These are phyloP conservation scores for Tulasnella calospora DNA, from an alignment of 768 basidiomycete species.

Conservation along the genomic window DNA sequence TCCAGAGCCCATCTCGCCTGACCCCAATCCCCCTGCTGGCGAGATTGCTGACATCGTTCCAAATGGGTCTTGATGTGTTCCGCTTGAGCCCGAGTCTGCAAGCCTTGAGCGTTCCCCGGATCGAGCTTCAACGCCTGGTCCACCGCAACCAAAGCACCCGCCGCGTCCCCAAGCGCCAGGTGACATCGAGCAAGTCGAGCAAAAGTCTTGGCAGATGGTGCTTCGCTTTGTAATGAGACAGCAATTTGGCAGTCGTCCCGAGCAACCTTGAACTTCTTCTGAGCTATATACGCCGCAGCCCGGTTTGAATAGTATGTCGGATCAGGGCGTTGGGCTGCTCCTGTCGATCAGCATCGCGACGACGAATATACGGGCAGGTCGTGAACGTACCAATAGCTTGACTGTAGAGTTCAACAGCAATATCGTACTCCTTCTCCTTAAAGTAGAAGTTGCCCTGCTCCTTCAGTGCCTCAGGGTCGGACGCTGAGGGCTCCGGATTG, in stretches of 20 bases:
- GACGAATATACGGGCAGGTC: slow-evolving; percentile 23
- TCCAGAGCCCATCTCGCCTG: slow-evolving; percentile 76
- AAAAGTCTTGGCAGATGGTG: slow-evolving; percentile 70
- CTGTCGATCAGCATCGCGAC: slow-evolving; percentile 3
- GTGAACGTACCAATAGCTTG: slow-evolving; percentile 59
- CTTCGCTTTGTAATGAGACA: slow-evolving; percentile 53
- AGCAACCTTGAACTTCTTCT: slow-evolving; percentile 70
- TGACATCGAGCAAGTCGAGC: slow-evolving; percentile 81
- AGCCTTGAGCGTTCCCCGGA: slow-evolving; percentile 53
- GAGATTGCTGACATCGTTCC: slow-evolving; percentile 55
- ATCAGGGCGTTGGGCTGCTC: slow-evolving; percentile 39
- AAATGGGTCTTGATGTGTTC: slow-evolving; percentile 60
- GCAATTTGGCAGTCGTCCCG: slow-evolving; percentile 77
- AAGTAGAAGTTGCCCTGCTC: slow-evolving; percentile 73
- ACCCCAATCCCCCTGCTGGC: slow-evolving; percentile 62
- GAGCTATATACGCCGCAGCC: slow-evolving; percentile 77
- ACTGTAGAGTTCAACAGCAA: slow-evolving; percentile 70
- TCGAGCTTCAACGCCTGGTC: slow-evolving; percentile 59
- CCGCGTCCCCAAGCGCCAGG: slow-evolving; percentile 65
- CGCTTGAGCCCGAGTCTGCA: slow-evolving; percentile 58
- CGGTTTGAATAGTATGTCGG: slow-evolving; percentile 79
- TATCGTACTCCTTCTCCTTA: slow-evolving; percentile 56
- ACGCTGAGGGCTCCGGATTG: slow-evolving; percentile 23
- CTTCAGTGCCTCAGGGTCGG: slow-evolving; percentile 51
- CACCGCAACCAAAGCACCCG: slow-evolving; percentile 62